Percentiles rank a stretch among this genome's conserved stretches.
Conservation (phyloP, 1,284 basidiomycete genomes). For the Tetrapyrgos nigripes region DNA sequence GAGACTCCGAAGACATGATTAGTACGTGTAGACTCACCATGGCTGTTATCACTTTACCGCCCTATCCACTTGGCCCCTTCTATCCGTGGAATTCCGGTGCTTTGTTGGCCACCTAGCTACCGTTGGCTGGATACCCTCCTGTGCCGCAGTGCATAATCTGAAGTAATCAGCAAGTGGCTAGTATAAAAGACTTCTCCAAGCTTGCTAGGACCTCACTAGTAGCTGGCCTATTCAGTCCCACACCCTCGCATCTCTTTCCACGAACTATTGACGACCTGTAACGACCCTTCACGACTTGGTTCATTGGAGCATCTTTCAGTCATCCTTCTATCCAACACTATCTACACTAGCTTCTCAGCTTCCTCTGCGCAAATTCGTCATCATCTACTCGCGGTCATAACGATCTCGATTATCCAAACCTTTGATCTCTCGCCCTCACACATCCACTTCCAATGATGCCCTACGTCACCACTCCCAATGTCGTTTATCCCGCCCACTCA, state of each 20-base stretch:
- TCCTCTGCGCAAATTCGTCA: background rate
- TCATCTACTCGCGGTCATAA: background rate
- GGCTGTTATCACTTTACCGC: too few species aligned
- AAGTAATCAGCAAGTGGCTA: background rate
- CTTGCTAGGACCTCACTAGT: background rate
- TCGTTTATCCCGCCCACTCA: background rate
- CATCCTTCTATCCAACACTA: background rate
- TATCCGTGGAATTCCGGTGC: background rate
- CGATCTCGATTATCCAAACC: background rate
- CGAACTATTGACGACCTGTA: constrained; percentile 14
- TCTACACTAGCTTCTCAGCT: background rate
- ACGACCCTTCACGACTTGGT: constrained; percentile 8
- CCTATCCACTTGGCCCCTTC: too few species aligned
- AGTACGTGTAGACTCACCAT: too few species aligned
- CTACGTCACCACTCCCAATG: constrained; percentile 4
- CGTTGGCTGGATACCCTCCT: background rate
- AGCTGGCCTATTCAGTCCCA: constrained; percentile 13
- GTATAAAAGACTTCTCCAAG: background rate
- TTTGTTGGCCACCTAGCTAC: background rate
- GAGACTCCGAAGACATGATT: too few species aligned
- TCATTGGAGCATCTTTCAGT: background rate
- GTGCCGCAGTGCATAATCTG: background rate
- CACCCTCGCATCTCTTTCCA: constrained; percentile 1
- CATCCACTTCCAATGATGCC: constrained; percentile 1
- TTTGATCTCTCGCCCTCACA: background rate